Evolutionary conservation across 768 basidiomycete genomes (phyloP), one percentile per base, ranked within the genome.

Genomic region (Boletus barrowsii): DNA sequence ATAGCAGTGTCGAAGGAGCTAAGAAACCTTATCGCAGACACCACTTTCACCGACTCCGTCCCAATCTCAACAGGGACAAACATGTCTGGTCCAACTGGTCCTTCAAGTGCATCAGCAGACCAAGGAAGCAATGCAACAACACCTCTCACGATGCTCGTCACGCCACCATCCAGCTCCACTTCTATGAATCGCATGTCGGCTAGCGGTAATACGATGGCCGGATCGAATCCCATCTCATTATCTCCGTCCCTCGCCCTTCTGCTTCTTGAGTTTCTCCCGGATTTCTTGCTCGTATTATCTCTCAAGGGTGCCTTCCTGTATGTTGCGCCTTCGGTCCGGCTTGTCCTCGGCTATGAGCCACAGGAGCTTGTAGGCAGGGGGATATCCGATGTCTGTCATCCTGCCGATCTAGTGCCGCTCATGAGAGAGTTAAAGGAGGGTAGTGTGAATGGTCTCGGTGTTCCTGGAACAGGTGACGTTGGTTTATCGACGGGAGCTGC

Each of bases 261-360:
- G 17, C 73, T 91, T 42, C 80, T 90, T 51, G 80, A 82, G 62
- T 72, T 75, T 29, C 71, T 76, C 6, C 83, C 86, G 3, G 96
- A 98, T 68, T 91, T 96, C 67, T 75, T 97, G 22, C 88, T 90
- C 65, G 94, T 98, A 50, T 78, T 99, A 39, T 93, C 90, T 3
- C 83, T 97, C 61, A 95, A 98, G 66, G 96, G 96, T 29, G 78
- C 81, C 15, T 93, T 98, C 71, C 83, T 96, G 45, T 99, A 97
- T 68, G 90, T 93, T 48, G 90, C 93, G 0, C 93, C 93, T 2
- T 82, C 87, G 24, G 83, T 96, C 18, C 73, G 80, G 11, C 75
- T 81, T 29, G 83, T 93, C 10, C 79, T 98, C 35, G 95, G 95
- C 36, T 97, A 95, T 73, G 83, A 88, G 24, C 86, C 94, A 3